Conservation (phyloP, 495 filamentous ascomycete species). For the Hypomontagnella submonticulosa region DNA sequence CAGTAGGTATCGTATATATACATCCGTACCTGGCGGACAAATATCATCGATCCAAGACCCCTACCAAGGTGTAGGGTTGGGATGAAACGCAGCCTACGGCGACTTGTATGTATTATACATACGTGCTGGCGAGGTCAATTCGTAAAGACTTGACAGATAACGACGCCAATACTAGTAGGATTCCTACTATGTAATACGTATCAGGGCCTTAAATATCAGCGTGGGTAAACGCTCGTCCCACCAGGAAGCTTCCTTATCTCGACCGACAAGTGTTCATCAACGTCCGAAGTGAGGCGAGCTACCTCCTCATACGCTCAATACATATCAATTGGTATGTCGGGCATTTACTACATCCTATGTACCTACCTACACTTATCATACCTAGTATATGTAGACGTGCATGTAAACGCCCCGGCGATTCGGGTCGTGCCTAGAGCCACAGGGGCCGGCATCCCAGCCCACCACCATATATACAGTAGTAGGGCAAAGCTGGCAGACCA, state of each 20-base stretch:
- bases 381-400: not conserved
- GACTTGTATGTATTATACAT: conserved; percentile 4
- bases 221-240: not conserved
- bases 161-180: conserved; percentile 2
- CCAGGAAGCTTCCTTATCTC: not conserved
- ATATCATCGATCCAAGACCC: conserved; percentile 20
- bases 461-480: conserved; percentile 4
- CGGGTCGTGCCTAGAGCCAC: conserved; percentile 29
- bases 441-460: conserved; percentile 6
- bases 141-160: conserved; percentile 5
- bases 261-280: conserved; percentile 9
- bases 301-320: not conserved
- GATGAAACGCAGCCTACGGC: conserved; percentile 25
- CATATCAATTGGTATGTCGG: not conserved
- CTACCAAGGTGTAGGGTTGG: conserved; percentile 42
- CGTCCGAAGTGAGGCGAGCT: conserved; percentile 4
- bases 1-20: not conserved
- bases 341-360: not conserved
- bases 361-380: no score
- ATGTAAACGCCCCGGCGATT: conserved; percentile 31
- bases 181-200: no score
- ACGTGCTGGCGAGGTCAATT: not conserved
- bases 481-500: not conserved
- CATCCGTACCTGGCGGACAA: conserved; percentile 15
- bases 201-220: not conserved